Percentiles rank a stretch among this genome's conserved stretches.
These are phyloP conservation scores for Leccinellum albellum DNA, from an alignment of 768 basidiomycete species.

Conservation along the genomic window DNA sequence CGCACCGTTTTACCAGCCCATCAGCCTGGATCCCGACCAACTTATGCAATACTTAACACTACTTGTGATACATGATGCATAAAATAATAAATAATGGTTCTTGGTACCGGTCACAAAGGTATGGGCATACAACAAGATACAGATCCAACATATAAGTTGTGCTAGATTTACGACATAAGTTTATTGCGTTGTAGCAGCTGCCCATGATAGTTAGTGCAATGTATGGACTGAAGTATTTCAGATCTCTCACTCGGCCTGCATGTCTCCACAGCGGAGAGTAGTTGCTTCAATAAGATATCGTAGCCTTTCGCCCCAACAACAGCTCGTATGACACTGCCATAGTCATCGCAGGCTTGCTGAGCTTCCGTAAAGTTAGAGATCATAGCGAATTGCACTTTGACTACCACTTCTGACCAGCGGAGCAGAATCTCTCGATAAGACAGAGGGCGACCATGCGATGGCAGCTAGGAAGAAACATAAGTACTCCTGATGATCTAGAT, in stretches of 20 bases:
- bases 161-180: too few relatives aligned
- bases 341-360: not conserved
- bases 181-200: too few relatives aligned
- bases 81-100: too few relatives aligned
- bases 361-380: not conserved
- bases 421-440: not conserved
- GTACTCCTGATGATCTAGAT: not conserved
- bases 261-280: not conserved
- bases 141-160: too few relatives aligned
- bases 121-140: too few relatives aligned
- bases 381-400: not conserved
- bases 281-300: not conserved
- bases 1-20: too few relatives aligned
- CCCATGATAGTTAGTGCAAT: not conserved
- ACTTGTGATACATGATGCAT: too few relatives aligned
- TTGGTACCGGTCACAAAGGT: too few relatives aligned
- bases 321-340: not conserved
- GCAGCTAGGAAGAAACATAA: not conserved
- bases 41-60: too few relatives aligned
- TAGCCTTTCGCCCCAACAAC: not conserved
- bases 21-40: too few relatives aligned
- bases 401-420: not conserved
- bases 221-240: not conserved
- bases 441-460: not conserved
- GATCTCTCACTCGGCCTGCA: not conserved